A percentile compares a stretch with the other conserved stretches of the same genome.
These are phyloP conservation scores for Zhuliangozyma parablackwelliae DNA, from an alignment of 1,139 yeast species.

Conservation along the genomic window DNA sequence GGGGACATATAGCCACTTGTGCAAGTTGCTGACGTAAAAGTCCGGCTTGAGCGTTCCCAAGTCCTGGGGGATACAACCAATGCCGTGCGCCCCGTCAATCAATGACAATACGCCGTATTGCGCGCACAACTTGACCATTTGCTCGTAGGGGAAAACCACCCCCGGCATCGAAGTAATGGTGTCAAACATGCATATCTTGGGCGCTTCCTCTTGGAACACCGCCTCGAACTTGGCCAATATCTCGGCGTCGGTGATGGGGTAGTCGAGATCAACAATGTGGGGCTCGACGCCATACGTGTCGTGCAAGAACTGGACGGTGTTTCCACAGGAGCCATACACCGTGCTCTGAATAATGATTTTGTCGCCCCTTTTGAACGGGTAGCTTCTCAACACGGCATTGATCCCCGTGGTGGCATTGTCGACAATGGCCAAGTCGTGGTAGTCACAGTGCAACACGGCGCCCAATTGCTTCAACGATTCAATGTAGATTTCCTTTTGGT, in stretches of 20 bases:
- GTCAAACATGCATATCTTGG: slow-evolving; percentile 54
- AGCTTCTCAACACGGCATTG: slow-evolving; percentile 54
- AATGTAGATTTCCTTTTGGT: slow-evolving; percentile 19
- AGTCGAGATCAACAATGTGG: slow-evolving; percentile 40
- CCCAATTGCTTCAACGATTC: slow-evolving; percentile 32
- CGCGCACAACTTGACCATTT: slow-evolving; percentile 44
- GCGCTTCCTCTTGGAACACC: slow-evolving; percentile 19
- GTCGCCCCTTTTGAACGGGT: slow-evolving; percentile 52
- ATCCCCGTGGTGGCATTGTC: slow-evolving; percentile 61
- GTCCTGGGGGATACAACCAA: slow-evolving; percentile 46
- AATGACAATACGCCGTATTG: slow-evolving; percentile 48
- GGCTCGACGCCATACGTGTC: slow-evolving; percentile 40
- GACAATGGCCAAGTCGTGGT: slow-evolving; percentile 44
- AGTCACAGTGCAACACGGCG: slow-evolving; percentile 39
- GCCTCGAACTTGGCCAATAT: slow-evolving; percentile 38
- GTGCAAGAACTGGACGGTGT: slow-evolving; percentile 47
- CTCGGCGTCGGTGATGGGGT: slow-evolving; percentile 48
- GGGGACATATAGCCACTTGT: slow-evolving; percentile 67
- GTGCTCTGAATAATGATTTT: slow-evolving; percentile 47
- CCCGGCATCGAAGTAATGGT: slow-evolving; percentile 65
- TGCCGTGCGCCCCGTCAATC: slow-evolving; percentile 71
- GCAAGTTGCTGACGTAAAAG: slow-evolving; percentile 59
- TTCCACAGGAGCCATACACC: slow-evolving; percentile 56
- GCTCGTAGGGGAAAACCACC: slow-evolving; percentile 51
- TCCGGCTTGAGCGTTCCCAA: slow-evolving; percentile 50